Evolutionary conservation across 1,284 basidiomycete species (phyloP).

Genomic region (Quambalaria eucalypti): DNA sequence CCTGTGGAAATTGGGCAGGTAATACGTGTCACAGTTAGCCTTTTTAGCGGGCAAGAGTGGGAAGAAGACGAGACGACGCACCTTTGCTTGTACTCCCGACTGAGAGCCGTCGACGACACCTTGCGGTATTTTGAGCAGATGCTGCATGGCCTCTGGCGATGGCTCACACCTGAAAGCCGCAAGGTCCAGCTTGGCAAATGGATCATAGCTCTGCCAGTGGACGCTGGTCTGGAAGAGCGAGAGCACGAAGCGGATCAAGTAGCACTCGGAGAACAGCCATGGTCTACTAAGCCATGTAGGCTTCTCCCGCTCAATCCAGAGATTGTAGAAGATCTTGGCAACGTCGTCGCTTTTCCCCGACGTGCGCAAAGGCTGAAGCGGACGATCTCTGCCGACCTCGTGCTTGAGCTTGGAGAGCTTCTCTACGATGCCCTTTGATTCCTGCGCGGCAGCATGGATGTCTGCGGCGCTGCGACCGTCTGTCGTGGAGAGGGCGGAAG

Average conservation of each 20-base stretch:
- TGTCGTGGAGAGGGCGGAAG: constrained; percentile 32
- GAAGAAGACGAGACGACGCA: no score
- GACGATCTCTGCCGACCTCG: constrained; percentile 72
- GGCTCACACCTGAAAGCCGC: constrained; percentile 73
- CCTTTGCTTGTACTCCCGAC: no score
- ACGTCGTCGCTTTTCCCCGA: constrained; percentile 55
- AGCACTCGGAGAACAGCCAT: constrained; percentile 71
- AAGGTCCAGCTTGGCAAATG: constrained; percentile 72
- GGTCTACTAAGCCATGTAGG: constrained; percentile 75
- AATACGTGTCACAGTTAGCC: no score
- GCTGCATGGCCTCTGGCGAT: constrained; percentile 62
- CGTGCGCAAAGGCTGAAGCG: constrained; percentile 58
- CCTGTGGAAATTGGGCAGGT: constrained; percentile 48
- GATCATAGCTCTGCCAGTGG: constrained; percentile 72
- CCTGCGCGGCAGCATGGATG: constrained; percentile 50
- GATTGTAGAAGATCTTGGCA: constrained; percentile 23
- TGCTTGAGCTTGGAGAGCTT: constrained; percentile 75
- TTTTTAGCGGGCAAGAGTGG: no score
- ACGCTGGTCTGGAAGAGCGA: constrained; percentile 63
- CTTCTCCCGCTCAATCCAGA: constrained; percentile 33
- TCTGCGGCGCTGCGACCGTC: constrained; percentile 19
- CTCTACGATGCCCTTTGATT: constrained; percentile 72
- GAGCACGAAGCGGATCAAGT: constrained; percentile 64
- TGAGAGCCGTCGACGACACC: constrained; percentile 21
- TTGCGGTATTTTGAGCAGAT: constrained; percentile 24